A percentile compares a stretch with the other conserved stretches of the same genome.
Evolutionary conservation across 371 early-diverging fungal genomes (phyloP).

Genomic region (Mucor velutinosus): DNA sequence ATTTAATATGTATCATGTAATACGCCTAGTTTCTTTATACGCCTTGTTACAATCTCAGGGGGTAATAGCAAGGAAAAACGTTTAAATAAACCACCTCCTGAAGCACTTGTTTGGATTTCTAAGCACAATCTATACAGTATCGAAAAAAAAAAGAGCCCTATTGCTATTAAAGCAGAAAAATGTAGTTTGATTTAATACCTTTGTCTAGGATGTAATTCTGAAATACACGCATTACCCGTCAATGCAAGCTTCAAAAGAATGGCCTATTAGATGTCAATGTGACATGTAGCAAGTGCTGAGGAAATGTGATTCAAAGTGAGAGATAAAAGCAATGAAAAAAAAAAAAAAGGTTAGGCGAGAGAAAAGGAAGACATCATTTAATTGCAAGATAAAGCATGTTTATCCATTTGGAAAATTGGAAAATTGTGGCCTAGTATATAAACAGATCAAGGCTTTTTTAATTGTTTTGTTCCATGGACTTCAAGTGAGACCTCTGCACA

Average conservation of each 20-base stretch:
- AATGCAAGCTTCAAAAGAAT: background rate
- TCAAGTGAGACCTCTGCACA: background rate
- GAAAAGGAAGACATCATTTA: background rate
- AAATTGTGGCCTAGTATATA: background rate
- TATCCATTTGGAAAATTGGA: background rate
- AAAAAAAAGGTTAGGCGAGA: background rate
- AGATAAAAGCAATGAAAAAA: background rate
- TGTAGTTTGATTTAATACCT: background rate
- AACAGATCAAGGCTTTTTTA: background rate
- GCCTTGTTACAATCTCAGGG: background rate
- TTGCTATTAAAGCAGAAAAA: background rate
- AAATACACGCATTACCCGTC: background rate
- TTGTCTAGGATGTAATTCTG: background rate
- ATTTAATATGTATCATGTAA: background rate
- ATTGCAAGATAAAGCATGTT: background rate
- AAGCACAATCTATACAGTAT: background rate
- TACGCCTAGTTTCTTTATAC: background rate
- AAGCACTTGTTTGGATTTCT: background rate
- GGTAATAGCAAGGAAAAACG: background rate
- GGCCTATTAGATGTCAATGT: background rate
- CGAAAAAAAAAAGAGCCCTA: background rate
- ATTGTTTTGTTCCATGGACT: background rate
- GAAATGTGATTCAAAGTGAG: background rate
- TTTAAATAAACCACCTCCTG: background rate
- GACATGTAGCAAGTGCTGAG: background rate